Evolutionary conservation across 1,284 basidiomycete species (phyloP).

Genomic region (Rhodotorula sp.): DNA sequence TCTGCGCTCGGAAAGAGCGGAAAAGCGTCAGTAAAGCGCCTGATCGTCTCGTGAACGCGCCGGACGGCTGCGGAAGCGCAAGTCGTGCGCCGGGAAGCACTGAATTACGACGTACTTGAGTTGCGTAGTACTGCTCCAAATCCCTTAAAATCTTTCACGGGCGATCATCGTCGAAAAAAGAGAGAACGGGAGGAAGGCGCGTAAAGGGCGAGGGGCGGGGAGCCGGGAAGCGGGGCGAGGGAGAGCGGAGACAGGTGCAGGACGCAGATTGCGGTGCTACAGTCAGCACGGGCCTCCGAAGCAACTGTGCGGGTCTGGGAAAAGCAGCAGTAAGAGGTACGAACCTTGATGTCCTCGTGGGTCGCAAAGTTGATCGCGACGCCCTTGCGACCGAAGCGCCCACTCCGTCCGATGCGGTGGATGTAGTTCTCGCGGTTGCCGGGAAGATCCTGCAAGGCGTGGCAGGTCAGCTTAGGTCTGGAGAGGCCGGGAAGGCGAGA

Average conservation of each 20-base stretch:
- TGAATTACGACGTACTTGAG: constrained; percentile 32
- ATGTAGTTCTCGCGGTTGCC: constrained; percentile 95
- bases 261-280: no score
- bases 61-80: neutral
- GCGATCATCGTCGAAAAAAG: neutral
- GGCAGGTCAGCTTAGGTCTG: constrained; percentile 27
- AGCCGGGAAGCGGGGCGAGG: no score
- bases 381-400: constrained; percentile 67
- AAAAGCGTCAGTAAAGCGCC: neutral
- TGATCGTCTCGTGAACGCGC: no score
- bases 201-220: neutral
- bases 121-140: constrained; percentile 64
- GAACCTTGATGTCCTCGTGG: constrained; percentile 73
- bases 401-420: constrained; percentile 92
- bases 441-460: no score
- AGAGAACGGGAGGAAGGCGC: neutral
- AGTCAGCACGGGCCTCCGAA: no score
- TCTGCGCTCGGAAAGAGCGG: constrained; percentile 5
- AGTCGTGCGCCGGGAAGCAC: neutral
- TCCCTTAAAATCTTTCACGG: constrained; percentile 77
- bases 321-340: neutral
- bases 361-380: constrained; percentile 85
- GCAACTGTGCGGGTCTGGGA: no score
- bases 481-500: no score
- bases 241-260: no score